Evolutionary conservation across 495 filamentous ascomycete species (phyloP).

Genomic region (Hyaloscypha variabilis): DNA sequence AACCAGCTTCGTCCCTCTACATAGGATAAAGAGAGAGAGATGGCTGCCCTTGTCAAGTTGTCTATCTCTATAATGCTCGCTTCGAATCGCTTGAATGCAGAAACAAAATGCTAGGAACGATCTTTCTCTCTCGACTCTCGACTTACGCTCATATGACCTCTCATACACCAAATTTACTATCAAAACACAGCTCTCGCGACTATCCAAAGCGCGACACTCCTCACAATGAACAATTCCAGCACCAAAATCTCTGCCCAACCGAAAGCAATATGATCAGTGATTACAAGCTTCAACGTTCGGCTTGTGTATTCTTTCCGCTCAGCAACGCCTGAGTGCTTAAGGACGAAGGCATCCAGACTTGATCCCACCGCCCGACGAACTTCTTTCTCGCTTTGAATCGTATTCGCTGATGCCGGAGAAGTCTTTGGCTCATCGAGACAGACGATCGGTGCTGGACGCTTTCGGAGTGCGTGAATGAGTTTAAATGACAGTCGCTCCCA

Average conservation of each 20-base stretch:
- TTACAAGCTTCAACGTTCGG: constrained; percentile 24
- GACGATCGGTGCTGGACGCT: background rate
- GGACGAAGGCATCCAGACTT: constrained; percentile 14
- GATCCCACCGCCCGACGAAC: background rate
- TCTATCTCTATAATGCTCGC: background rate
- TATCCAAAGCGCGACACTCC: constrained; percentile 22
- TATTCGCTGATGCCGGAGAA: background rate
- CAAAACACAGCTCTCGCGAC: constrained; percentile 4
- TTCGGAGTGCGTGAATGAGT: background rate
- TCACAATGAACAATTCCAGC: constrained; percentile 15
- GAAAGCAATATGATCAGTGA: constrained; percentile 31
- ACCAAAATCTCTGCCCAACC: constrained; percentile 30
- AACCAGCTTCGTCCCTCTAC: too few species aligned
- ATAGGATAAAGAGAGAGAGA: too few species aligned
- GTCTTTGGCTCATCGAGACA: background rate
- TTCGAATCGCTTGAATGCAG: too few species aligned
- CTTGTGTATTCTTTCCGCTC: constrained; percentile 23
- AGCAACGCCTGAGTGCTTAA: background rate
- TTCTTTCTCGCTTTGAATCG: background rate
- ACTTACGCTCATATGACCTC: too few species aligned
- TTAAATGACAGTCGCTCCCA: constrained; percentile 10
- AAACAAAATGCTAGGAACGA: too few species aligned
- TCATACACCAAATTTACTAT: background rate
- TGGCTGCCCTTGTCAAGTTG: background rate
- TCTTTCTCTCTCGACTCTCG: too few species aligned